phyloP scores from a whole-genome alignment of 208 protist genomes.

The Trypanosoma conorhini region DNA sequence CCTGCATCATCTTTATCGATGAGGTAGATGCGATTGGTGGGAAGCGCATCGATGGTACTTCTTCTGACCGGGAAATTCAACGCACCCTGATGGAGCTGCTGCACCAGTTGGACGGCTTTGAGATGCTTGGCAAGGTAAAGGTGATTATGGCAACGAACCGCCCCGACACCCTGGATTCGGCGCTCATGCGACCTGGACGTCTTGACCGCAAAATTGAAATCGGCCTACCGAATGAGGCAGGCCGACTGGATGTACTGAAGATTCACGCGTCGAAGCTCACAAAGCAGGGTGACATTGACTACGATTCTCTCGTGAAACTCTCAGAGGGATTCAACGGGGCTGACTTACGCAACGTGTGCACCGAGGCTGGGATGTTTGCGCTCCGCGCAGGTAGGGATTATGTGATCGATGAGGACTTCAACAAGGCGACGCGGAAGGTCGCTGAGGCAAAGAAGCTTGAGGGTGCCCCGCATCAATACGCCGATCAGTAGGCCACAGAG shows the following conservation, averaged over 20 bases:
- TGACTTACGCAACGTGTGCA: constrained; percentile 98
- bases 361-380: constrained; percentile 99
- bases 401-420: constrained; percentile 98
- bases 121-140: constrained; percentile 98
- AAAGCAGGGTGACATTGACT: constrained; percentile 99
- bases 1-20: constrained; percentile 99
- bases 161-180: constrained; percentile 96
- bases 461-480: constrained; percentile 84
- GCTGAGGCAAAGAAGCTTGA: constrained; percentile 99
- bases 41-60: constrained; percentile 98
- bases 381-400: constrained; percentile 97
- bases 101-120: constrained; percentile 99
- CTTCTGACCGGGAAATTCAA: constrained; percentile 99
- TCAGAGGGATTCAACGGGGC: constrained; percentile 99
- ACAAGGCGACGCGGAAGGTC: constrained; percentile 99
- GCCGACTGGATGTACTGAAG: constrained; percentile 97
- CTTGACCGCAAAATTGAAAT: constrained; percentile 99
- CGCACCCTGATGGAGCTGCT: constrained; percentile 99
- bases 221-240: constrained; percentile 98
- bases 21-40: constrained; percentile 99
- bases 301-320: constrained; percentile 98
- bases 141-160: constrained; percentile 99
- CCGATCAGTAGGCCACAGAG: constrained; percentile 65
- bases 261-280: constrained; percentile 97
- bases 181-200: constrained; percentile 97